Evolutionary conservation across 176 grass and related monocot species (phyloP).

Genomic region (Oryza punctata): DNA sequence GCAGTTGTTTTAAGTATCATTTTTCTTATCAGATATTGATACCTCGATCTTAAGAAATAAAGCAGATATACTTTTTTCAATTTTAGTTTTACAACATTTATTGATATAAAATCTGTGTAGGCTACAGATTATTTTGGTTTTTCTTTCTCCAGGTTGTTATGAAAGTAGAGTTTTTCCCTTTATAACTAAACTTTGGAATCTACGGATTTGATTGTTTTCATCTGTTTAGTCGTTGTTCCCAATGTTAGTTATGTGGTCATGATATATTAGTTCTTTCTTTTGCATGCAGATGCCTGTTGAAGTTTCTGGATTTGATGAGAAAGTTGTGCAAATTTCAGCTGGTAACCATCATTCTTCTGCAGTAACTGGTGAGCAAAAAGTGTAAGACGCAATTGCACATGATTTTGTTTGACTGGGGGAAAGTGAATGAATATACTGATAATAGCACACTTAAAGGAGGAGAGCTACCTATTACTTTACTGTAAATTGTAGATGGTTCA

Average conservation of each 20-base stretch:
- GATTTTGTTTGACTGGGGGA: slow-evolving; percentile 19
- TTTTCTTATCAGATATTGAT: neutral
- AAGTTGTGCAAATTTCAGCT: slow-evolving; percentile 69
- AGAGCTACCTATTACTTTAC: neutral
- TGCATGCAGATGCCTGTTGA: slow-evolving; percentile 73
- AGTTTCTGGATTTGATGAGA: slow-evolving; percentile 71
- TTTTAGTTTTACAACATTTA: neutral
- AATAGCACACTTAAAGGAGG: neutral
- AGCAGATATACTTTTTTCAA: neutral
- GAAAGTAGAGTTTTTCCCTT: neutral
- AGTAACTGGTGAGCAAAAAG: slow-evolving; percentile 72
- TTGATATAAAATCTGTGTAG: slow-evolving; percentile 20
- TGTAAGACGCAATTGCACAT: neutral
- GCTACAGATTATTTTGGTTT: neutral
- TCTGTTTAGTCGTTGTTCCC: too few species aligned
- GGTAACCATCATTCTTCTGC: slow-evolving; percentile 84
- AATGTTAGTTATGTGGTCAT: neutral
- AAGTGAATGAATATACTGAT: slow-evolving; percentile 7
- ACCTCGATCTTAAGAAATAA: neutral
- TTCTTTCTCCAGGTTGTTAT: neutral
- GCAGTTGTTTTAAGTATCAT: neutral
- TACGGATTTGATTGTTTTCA: neutral
- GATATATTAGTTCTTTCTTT: neutral
- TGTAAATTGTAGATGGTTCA: slow-evolving; percentile 9
- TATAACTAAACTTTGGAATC: neutral